Percentiles rank a stretch among this genome's conserved stretches.
Evolutionary conservation across 2,329 filamentous ascomycete genomes (phyloP).

Genomic region (Clonostachys rosea): DNA sequence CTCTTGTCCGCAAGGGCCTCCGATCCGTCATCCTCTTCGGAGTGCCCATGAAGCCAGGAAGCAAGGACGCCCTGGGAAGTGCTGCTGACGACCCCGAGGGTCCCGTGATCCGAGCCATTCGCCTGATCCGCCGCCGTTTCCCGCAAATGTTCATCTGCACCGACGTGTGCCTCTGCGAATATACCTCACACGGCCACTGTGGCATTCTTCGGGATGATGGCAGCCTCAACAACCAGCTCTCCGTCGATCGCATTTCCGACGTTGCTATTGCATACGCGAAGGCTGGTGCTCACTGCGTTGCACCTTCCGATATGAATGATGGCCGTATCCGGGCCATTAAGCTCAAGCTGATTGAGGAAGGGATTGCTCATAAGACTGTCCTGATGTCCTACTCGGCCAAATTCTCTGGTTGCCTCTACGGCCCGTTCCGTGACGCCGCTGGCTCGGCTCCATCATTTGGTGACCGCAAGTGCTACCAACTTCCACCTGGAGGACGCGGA

Average conservation of each 20-base stretch:
- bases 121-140: constrained; percentile 77
- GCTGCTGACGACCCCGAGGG: constrained; percentile 89
- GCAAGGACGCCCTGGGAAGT: constrained; percentile 89
- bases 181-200: constrained; percentile 96
- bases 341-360: constrained; percentile 92
- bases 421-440: constrained; percentile 93
- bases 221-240: constrained; percentile 86
- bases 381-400: constrained; percentile 99
- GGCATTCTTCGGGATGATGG: constrained; percentile 93
- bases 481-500: constrained; percentile 87
- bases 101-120: constrained; percentile 84
- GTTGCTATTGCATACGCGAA: constrained; percentile 98
- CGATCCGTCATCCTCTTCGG: constrained; percentile 94
- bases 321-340: constrained; percentile 97
- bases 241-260: constrained; percentile 90
- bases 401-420: constrained; percentile 94
- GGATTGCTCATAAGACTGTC: constrained; percentile 84
- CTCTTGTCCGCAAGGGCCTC: constrained; percentile 84
- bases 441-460: constrained; percentile 89
- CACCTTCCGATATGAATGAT: constrained; percentile 98
- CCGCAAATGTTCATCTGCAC: constrained; percentile 86
- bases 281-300: constrained; percentile 93
- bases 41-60: constrained; percentile 74
- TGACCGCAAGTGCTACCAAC: constrained; percentile 93
- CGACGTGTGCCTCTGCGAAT: constrained; percentile 97